phyloP scores from a whole-genome alignment of 352 stramenopile genomes.

The Globisporangium takayamanum region DNA sequence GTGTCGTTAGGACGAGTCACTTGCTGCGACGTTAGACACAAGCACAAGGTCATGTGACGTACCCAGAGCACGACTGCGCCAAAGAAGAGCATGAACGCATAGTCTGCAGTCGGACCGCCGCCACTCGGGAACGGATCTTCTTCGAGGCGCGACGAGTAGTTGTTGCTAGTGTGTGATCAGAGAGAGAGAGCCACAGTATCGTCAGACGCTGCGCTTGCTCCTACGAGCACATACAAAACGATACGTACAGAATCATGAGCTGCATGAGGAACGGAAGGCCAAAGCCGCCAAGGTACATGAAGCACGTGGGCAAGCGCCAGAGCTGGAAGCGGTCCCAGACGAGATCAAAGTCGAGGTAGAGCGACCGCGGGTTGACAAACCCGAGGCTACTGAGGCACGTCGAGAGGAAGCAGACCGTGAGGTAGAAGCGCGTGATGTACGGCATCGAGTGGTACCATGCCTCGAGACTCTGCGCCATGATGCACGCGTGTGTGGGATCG shows the following conservation, averaged over 20 bases:
- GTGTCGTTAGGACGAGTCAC: too few species aligned
- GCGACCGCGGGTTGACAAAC: conserved; percentile 70
- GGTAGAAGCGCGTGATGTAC: conserved; percentile 82
- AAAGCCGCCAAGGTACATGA: conserved; percentile 86
- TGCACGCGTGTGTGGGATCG: background rate
- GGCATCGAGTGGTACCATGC: conserved; percentile 81
- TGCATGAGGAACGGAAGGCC: conserved; percentile 89
- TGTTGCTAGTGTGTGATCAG: conserved; percentile 29
- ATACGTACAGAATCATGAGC: conserved; percentile 82
- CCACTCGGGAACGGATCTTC: conserved; percentile 80
- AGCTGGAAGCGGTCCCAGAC: conserved; percentile 85
- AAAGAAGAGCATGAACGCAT: conserved; percentile 88
- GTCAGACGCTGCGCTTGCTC: too few species aligned
- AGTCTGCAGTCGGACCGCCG: conserved; percentile 77
- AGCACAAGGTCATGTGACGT: too few species aligned
- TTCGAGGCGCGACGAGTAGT: conserved; percentile 81
- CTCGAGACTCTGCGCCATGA: conserved; percentile 74
- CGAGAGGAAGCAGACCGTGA: conserved; percentile 78
- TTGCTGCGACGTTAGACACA: conserved; percentile 26
- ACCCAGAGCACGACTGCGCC: conserved; percentile 68
- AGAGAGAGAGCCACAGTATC: too few species aligned
- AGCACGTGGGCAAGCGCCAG: conserved; percentile 84
- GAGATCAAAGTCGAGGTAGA: conserved; percentile 84
- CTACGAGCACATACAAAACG: background rate
- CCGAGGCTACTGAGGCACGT: conserved; percentile 75